Evolutionary conservation across 805 yeast species (phyloP).

Genomic region (Zygosaccharomyces lentus): DNA sequence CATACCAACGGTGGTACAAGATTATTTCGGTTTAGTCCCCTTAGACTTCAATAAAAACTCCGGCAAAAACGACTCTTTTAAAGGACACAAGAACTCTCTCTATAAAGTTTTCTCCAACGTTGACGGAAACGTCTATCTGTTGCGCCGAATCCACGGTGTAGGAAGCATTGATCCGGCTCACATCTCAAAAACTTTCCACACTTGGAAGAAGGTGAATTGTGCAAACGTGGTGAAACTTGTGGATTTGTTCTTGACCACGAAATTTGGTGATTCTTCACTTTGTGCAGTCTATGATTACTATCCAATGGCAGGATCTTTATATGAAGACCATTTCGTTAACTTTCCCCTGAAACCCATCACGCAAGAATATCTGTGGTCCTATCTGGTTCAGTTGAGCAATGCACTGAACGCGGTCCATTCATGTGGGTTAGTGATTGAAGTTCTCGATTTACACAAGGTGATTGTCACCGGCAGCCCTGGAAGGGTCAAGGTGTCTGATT

Average conservation of each 20-base stretch:
- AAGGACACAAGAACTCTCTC: slow-evolving; percentile 53
- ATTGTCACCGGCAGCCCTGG: slow-evolving; percentile 63
- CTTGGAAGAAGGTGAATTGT: slow-evolving; percentile 53
- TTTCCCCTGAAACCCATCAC: slow-evolving; percentile 39
- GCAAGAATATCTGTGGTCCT: slow-evolving; percentile 69
- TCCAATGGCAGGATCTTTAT: slow-evolving; percentile 69
- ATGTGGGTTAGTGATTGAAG: slow-evolving; percentile 48
- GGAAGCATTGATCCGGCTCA: slow-evolving; percentile 53
- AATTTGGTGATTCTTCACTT: slow-evolving; percentile 76
- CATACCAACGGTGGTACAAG: slow-evolving; percentile 73
- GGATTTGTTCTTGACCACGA: slow-evolving; percentile 83
- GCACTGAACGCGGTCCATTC: slow-evolving; percentile 67
- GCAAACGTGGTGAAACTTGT: slow-evolving; percentile 60
- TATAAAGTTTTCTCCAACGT: slow-evolving; percentile 76
- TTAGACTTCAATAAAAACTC: slow-evolving; percentile 51
- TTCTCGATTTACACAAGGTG: slow-evolving; percentile 61
- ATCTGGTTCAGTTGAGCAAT: slow-evolving; percentile 66
- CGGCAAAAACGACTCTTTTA: slow-evolving; percentile 34
- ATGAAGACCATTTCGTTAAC: slow-evolving; percentile 57
- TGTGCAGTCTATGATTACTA: slow-evolving; percentile 79
- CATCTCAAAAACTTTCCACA: slow-evolving; percentile 50
- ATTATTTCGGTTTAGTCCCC: slow-evolving; percentile 81
- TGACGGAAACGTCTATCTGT: slow-evolving; percentile 73
- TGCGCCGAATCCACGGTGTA: slow-evolving; percentile 67
- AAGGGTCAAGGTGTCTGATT: slow-evolving; percentile 64